A percentile compares a stretch with the other conserved stretches of the same genome.
These are phyloP conservation scores for Tetrapisispora namnaoensis DNA, from an alignment of 805 yeast genomes.

Conservation along the genomic window DNA sequence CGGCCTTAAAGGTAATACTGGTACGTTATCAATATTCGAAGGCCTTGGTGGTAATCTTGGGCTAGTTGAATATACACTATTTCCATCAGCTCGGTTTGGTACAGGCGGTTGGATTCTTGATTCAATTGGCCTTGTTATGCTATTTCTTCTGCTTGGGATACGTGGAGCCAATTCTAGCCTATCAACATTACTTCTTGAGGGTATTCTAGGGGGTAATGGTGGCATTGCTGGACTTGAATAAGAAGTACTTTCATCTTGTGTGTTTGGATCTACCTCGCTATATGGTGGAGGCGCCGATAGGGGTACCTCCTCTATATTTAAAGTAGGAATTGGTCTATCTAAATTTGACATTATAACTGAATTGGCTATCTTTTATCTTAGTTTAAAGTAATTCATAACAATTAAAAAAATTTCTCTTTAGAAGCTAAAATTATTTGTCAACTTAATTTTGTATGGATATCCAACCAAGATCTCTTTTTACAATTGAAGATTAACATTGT, in stretches of 20 bases:
- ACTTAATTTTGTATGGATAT: no score
- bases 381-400: not conserved
- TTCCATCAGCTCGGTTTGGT: not conserved
- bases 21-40: not conserved
- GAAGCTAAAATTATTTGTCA: not conserved
- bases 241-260: not conserved
- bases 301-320: not conserved
- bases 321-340: slow-evolving; percentile 1
- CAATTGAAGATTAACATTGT: not conserved
- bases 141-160: slow-evolving; percentile 2
- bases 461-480: not conserved
- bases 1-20: not conserved
- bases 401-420: not conserved
- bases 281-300: slow-evolving; percentile 10
- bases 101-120: not conserved
- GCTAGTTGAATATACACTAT: no score
- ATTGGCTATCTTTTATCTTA: not conserved
- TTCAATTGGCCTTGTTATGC: not conserved
- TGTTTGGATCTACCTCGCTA: slow-evolving; percentile 5
- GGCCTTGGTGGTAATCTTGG: slow-evolving; percentile 2
- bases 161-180: slow-evolving; percentile 1
- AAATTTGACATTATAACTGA: not conserved
- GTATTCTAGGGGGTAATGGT: slow-evolving; percentile 6
- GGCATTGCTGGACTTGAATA: not conserved
- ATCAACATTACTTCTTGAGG: slow-evolving; percentile 5